These are phyloP conservation scores for Entrophospora sp. DNA, from an alignment of 192 early-diverging fungal genomes.

Conservation along the genomic window DNA sequence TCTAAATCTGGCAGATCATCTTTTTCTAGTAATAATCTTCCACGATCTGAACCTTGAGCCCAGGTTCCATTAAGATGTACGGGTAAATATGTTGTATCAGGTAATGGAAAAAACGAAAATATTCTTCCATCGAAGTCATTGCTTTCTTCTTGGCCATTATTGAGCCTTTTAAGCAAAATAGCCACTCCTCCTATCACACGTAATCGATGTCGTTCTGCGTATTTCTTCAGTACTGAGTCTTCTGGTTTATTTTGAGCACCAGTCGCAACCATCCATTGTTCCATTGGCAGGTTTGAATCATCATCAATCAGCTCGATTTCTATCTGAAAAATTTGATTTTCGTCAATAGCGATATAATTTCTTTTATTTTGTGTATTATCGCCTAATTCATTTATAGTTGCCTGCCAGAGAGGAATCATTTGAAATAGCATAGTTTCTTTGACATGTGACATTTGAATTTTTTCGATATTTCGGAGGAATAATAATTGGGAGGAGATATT, in stretches of 20 bases:
- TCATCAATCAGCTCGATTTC: background rate
- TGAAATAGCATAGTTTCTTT: background rate
- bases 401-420: background rate
- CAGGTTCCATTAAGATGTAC: constrained; percentile 11
- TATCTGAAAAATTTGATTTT: background rate
- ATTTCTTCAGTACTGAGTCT: background rate
- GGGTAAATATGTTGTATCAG: background rate
- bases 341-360: background rate
- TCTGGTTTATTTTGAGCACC: background rate
- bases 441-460: background rate
- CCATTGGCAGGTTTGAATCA: background rate
- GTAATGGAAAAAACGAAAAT: background rate
- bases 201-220: background rate
- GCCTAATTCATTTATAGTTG: background rate
- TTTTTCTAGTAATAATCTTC: background rate
- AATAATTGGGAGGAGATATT: background rate
- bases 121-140: background rate
- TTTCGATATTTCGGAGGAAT: constrained; percentile 9
- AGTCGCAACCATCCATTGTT: background rate
- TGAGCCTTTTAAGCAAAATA: background rate
- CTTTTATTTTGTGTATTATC: background rate
- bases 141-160: too few relatives aligned
- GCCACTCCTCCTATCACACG: background rate
- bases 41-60: constrained; percentile 2
- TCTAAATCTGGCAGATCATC: background rate